Conservation (phyloP, 2,329 filamentous ascomycete species). For the Fusarium piperis region DNA sequence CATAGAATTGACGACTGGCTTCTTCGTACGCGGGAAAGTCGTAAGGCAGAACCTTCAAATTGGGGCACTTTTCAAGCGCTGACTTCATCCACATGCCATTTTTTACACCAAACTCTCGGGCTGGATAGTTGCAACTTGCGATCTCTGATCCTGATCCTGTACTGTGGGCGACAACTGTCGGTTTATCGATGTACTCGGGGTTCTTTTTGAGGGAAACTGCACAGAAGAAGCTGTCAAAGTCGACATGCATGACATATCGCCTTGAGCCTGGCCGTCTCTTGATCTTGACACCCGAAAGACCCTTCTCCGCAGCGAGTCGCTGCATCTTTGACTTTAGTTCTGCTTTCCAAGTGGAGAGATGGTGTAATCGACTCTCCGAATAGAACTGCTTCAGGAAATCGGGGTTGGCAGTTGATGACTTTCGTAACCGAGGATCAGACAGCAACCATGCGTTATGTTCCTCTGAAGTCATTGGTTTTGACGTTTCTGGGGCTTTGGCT, state of each 20-base stretch:
- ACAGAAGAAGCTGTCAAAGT: conserved; percentile 99
- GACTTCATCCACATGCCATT: conserved; percentile 99
- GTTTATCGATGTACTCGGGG: conserved; percentile 80
- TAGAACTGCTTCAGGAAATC: conserved; percentile 96
- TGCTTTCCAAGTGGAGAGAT: conserved; percentile 96
- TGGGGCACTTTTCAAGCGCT: conserved; percentile 83
- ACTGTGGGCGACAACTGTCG: conserved; percentile 89
- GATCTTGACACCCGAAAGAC: conserved; percentile 52
- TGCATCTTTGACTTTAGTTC: conserved; percentile 92
- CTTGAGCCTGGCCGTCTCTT: conserved; percentile 70
- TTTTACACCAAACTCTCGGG: conserved; percentile 85
- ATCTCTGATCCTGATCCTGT: conserved; percentile 90
- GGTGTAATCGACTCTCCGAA: conserved; percentile 92
- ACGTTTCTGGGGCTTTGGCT: conserved; percentile 16
- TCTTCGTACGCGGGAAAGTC: conserved; percentile 96
- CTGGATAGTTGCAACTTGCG: conserved; percentile 95
- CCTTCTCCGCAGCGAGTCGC: conserved; percentile 77
- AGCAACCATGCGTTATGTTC: conserved; percentile 90
- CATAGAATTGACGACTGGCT: conserved; percentile 88
- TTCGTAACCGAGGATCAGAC: conserved; percentile 84
- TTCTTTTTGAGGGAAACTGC: conserved; percentile 84
- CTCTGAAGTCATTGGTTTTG: conserved; percentile 83
- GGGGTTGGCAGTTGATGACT: conserved; percentile 91
- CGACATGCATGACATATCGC: conserved; percentile 91
- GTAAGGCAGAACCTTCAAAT: conserved; percentile 90